Percentiles rank a stretch among this genome's conserved stretches.
These are phyloP conservation scores for Phaffomyces antillensis DNA, from an alignment of 805 yeast genomes.

Conservation along the genomic window DNA sequence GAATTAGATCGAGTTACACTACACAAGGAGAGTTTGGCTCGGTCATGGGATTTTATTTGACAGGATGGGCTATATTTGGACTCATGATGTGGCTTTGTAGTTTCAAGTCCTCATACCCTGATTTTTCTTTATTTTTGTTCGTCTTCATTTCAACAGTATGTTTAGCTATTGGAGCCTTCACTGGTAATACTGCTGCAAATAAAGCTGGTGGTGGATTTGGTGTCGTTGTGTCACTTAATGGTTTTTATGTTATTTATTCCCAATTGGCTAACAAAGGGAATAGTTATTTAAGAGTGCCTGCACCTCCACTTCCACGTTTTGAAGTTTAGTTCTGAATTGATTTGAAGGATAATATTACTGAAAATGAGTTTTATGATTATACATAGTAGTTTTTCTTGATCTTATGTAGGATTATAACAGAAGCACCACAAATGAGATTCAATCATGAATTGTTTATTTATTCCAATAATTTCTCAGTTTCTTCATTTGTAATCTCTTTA, in stretches of 20 bases:
- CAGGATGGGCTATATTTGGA: slow-evolving; percentile 47
- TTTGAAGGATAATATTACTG: too few species aligned
- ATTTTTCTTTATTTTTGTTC: not conserved
- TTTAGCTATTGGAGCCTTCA: not conserved
- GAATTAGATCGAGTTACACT: slow-evolving; percentile 32
- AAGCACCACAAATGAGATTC: too few species aligned
- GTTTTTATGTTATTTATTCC: not conserved
- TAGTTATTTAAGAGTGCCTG: not conserved
- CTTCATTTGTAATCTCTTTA: not conserved
- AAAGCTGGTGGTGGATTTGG: not conserved
- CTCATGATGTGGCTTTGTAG: slow-evolving; percentile 39
- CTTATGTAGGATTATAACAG: too few species aligned
- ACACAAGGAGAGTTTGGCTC: slow-evolving; percentile 31
- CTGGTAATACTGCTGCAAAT: not conserved
- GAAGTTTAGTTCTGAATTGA: not conserved
- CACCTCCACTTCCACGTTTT: not conserved
- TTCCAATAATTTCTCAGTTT: not conserved
- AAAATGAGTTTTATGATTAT: too few species aligned
- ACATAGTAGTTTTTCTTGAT: too few species aligned
- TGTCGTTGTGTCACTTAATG: not conserved
- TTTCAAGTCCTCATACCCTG: slow-evolving; percentile 23
- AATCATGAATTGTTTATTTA: not conserved
- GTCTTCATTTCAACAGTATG: not conserved
- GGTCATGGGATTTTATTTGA: slow-evolving; percentile 40
- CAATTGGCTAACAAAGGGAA: not conserved